Evolutionary conservation across 176 grass and related monocot species (phyloP).

Genomic region (Musa itinerans): DNA sequence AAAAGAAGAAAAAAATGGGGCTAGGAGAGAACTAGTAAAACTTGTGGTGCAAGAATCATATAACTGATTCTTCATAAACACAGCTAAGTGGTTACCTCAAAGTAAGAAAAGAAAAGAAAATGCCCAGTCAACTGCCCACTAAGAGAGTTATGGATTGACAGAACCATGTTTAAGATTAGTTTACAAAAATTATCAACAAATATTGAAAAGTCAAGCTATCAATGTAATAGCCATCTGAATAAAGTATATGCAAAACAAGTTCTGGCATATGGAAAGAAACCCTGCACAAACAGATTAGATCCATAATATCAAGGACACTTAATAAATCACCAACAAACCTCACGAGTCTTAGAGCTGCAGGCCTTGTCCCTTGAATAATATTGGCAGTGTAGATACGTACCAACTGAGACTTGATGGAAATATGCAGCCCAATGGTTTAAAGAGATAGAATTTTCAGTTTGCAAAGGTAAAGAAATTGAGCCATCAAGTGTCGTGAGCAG

Average conservation of each 20-base stretch:
- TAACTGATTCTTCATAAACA: not conserved
- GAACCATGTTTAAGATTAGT: not conserved
- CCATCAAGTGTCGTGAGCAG: slow-evolving; percentile 55
- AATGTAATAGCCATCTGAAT: no score
- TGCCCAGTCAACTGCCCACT: not conserved
- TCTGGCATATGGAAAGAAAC: not conserved
- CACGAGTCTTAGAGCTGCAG: slow-evolving; percentile 12
- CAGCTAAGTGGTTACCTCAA: not conserved
- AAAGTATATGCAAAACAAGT: not conserved
- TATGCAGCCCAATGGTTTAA: slow-evolving; percentile 78
- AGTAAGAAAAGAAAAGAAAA: no score
- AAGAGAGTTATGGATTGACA: not conserved
- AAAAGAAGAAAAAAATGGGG: not conserved
- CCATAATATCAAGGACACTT: not conserved
- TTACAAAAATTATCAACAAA: not conserved
- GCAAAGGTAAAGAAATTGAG: slow-evolving; percentile 33
- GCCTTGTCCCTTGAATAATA: slow-evolving; percentile 22
- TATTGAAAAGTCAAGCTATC: not conserved
- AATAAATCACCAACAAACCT: slow-evolving; percentile 28
- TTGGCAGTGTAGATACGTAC: slow-evolving; percentile 42
- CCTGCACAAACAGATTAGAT: not conserved
- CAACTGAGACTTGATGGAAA: slow-evolving; percentile 78
- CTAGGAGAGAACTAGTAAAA: slow-evolving; percentile 10
- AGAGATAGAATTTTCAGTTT: slow-evolving; percentile 51
- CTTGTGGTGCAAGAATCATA: not conserved